A percentile compares a stretch with the other conserved stretches of the same genome.
Conservation (phyloP, 352 stramenopile species). For the Discostella stelligera region DNA sequence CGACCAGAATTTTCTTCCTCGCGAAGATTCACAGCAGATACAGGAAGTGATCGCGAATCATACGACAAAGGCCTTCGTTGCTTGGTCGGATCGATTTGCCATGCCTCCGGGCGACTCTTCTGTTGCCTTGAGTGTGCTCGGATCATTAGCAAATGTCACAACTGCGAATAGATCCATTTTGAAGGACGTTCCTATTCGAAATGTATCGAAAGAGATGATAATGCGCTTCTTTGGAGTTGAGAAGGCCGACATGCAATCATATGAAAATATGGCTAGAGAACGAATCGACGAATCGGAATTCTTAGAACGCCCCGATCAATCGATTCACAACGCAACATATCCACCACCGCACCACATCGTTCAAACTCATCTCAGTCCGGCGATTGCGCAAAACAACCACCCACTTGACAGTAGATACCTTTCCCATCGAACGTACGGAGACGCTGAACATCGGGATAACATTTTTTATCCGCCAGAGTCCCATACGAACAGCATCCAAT, state of each 20-base stretch:
- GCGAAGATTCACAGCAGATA: conserved; percentile 5
- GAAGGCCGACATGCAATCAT: neutral
- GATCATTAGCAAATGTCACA: conserved; percentile 36
- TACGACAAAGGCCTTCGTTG: conserved; percentile 36
- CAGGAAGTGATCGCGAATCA: conserved; percentile 35
- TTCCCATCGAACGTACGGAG: conserved; percentile 3
- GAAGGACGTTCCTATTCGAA: conserved; percentile 44
- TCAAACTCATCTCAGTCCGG: neutral
- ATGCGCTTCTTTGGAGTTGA: conserved; percentile 38
- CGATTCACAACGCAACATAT: conserved; percentile 3
- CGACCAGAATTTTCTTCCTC: conserved; percentile 37
- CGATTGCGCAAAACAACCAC: conserved; percentile 5
- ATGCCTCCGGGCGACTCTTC: conserved; percentile 43
- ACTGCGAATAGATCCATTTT: conserved; percentile 34
- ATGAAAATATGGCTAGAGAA: conserved; percentile 13
- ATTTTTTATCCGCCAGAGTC: neutral
- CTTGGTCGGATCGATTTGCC: conserved; percentile 34
- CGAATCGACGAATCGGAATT: conserved; percentile 37
- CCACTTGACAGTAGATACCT: too few species aligned
- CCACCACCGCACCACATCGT: neutral
- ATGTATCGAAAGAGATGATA: conserved; percentile 38
- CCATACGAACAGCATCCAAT: neutral
- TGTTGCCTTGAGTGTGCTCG: conserved; percentile 42
- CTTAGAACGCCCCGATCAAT: conserved; percentile 15
- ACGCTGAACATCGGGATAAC: neutral